A percentile compares a stretch with the other conserved stretches of the same genome.
phyloP scores from a whole-genome alignment of 2,329 filamentous ascomycete genomes.

The Lasiodiplodia hormozganensis region DNA sequence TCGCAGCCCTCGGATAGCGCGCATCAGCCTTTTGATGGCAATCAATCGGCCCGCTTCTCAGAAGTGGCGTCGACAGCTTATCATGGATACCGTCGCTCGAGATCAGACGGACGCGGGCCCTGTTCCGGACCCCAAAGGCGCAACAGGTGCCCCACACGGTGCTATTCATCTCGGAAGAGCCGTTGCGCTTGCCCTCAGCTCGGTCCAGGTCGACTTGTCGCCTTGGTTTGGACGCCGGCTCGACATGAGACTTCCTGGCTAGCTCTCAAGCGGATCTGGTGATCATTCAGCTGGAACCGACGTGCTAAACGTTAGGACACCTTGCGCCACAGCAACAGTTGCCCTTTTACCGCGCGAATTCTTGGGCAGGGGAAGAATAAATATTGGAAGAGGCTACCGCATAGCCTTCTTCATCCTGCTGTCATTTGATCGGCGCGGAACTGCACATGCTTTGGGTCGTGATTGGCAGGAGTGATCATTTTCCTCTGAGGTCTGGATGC shows the following conservation, averaged over 20 bases:
- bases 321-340: neutral
- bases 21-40: slow-evolving; percentile 9
- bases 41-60: slow-evolving; percentile 21
- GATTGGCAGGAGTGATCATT: neutral
- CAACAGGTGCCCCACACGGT: neutral
- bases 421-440: neutral
- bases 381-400: neutral
- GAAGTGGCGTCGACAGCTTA: slow-evolving; percentile 17
- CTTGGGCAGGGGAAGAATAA: neutral
- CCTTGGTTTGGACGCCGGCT: neutral
- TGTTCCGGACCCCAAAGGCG: neutral
- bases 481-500: neutral
- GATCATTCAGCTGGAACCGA: slow-evolving; percentile 21
- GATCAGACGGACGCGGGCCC: neutral
- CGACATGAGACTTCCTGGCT: slow-evolving; percentile 10
- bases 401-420: neutral
- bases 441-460: neutral
- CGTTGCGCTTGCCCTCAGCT: neutral
- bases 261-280: slow-evolving; percentile 12
- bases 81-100: slow-evolving; percentile 10
- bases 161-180: neutral
- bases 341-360: neutral
- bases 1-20: slow-evolving; percentile 11
- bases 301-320: neutral
- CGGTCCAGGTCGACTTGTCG: neutral